A percentile compares a stretch with the other conserved stretches of the same genome.
Evolutionary conservation across 2,329 filamentous ascomycete species (phyloP).

Genomic region (Fusarium siculi): DNA sequence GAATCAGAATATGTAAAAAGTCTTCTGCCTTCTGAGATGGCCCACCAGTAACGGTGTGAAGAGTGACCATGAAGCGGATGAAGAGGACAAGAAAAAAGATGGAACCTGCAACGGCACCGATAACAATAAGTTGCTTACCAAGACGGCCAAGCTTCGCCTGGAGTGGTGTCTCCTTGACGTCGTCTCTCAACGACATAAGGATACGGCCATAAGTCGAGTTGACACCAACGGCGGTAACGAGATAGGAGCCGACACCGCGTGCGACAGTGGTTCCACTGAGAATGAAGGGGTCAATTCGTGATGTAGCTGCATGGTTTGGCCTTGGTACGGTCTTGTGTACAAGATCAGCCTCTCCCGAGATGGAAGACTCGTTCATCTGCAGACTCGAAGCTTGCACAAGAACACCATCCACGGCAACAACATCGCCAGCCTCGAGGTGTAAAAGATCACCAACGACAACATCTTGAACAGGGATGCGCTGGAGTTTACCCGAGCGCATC

Average conservation of each 20-base stretch:
- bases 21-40: conserved; percentile 63
- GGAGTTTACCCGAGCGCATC: conserved; percentile 76
- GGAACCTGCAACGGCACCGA: conserved; percentile 53
- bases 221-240: conserved; percentile 79
- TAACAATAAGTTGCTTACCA: conserved; percentile 75
- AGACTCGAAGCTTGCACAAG: conserved; percentile 65
- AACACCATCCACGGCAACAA: conserved; percentile 76
- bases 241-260: conserved; percentile 78
- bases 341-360: conserved; percentile 80
- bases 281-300: conserved; percentile 77
- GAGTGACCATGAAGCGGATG: conserved; percentile 51
- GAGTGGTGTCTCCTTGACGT: conserved; percentile 80
- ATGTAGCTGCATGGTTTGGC: conserved; percentile 67
- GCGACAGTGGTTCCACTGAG: conserved; percentile 82
- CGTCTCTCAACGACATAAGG: conserved; percentile 80
- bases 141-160: conserved; percentile 82
- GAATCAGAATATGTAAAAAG: conserved; percentile 68
- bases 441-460: conserved; percentile 79
- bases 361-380: conserved; percentile 79
- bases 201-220: conserved; percentile 82
- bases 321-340: conserved; percentile 71
- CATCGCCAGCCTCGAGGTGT: conserved; percentile 77
- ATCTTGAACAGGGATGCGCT: conserved; percentile 76
- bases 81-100: conserved; percentile 56
- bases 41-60: conserved; percentile 50